These are phyloP conservation scores for Helianthus annuus DNA, from an alignment of 129 eudicot genomes.

Conservation along the genomic window HanXRQr2.0-SUNRISE NC_035449.2:189845281-189845780, in stretches of 20 bases:
- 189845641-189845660: not conserved
- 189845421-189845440: too few relatives aligned
- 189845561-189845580: not conserved
- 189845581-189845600: not conserved
- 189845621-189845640: not conserved
- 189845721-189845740: too few relatives aligned
- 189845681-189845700: too few relatives aligned
- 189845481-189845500: too few relatives aligned
- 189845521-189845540: not conserved
- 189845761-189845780: too few relatives aligned
- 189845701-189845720: too few relatives aligned
- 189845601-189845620: not conserved
- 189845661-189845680: not conserved
- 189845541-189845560: slow-evolving; percentile 5
- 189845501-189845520: not conserved
- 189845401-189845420: too few relatives aligned
- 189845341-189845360: not conserved
- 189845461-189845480: too few relatives aligned
- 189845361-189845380: slow-evolving; percentile 14
- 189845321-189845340: not conserved
- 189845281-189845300: too few relatives aligned
- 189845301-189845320: not conserved
- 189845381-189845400: slow-evolving; percentile 2
- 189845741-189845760: too few relatives aligned
- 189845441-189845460: too few relatives aligned